Evolutionary conservation across 768 basidiomycete species (phyloP), one percentile per base, ranked within the genome.

Genomic region (Heimioporus sp.): DNA sequence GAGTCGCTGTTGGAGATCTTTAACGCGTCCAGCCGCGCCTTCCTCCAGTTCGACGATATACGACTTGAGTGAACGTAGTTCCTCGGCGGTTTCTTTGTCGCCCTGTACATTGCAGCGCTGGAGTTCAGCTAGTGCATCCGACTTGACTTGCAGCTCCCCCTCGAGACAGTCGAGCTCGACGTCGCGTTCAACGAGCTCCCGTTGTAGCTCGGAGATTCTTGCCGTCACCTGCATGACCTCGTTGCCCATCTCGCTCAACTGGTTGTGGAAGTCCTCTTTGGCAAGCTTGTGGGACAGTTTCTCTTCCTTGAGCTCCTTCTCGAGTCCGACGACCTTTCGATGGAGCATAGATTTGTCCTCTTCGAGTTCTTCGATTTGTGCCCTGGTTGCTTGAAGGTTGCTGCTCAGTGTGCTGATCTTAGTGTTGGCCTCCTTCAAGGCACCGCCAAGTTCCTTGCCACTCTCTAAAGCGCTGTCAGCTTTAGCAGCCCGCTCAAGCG

Each of bases 371-470:
- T 76, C 73, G 53, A 85, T 79, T 46, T 83, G 81, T 2, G 71
- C 64, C 52, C 79, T 83, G 17, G 85, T 43, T 17, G 10, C 43
- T 39, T 80, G 76, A 38, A 91, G 67, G 46, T 89, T 83, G 13
- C 73, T 73, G 61, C 79, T 78, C 40, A 85, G 69, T 46, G 77
- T 70, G 30, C 71, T 77, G 35, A 86, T 70, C 17, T 79, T 77
- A 49, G 83, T 76, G 53, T 89, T 86, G 17, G 85, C 86, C 37
- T 83, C 81, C 52, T 76, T 78, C 50, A 90, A 62, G 46, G 85
- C 85, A 0, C 80, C 79, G 2, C 87, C 89, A 1, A 90, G 74
- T 42, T 90, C 90, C 55, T 79, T 78, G 35, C 79, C 85, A 48
- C 72, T 79, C 64, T 82, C 85, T 46, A 90, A 70, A 12, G 80